These are phyloP conservation scores for Syzygium syzygioides DNA, from an alignment of 441 rosid genomes.

Conservation along the genomic window DNA sequence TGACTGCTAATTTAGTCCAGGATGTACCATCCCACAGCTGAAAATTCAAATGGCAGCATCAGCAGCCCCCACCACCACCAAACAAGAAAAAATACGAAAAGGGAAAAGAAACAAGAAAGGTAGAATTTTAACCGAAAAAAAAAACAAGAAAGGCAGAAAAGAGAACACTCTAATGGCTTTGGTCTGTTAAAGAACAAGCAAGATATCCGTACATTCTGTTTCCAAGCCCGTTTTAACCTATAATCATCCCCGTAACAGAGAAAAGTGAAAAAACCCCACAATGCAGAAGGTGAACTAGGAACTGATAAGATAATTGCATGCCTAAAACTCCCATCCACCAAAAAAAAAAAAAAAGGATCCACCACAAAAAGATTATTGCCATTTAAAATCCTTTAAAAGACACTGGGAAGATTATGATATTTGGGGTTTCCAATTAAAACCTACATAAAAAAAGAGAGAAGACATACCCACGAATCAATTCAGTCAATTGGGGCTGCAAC, in stretches of 20 bases:
- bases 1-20: not conserved
- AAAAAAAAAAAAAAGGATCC: not conserved
- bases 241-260: not conserved
- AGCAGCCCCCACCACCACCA: accelerated
- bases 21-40: not conserved
- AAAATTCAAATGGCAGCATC: not conserved
- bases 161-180: not conserved
- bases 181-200: not conserved
- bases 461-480: conserved; percentile 63
- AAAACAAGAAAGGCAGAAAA: not conserved
- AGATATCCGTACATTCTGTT: not conserved
- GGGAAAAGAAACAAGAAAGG: not conserved
- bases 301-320: not conserved
- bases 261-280: not conserved
- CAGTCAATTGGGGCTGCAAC: conserved; percentile 67
- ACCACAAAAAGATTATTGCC: not conserved
- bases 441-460: not conserved
- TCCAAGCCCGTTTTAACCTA: not conserved
- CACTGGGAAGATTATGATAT: not conserved
- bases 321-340: not conserved
- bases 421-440: not conserved
- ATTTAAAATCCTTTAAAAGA: not conserved
- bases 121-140: too few species aligned
- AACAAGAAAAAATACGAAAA: not conserved
- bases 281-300: not conserved